Conservation (phyloP, 2,329 filamentous ascomycete species). For the Stylonectria norvegica region DNA sequence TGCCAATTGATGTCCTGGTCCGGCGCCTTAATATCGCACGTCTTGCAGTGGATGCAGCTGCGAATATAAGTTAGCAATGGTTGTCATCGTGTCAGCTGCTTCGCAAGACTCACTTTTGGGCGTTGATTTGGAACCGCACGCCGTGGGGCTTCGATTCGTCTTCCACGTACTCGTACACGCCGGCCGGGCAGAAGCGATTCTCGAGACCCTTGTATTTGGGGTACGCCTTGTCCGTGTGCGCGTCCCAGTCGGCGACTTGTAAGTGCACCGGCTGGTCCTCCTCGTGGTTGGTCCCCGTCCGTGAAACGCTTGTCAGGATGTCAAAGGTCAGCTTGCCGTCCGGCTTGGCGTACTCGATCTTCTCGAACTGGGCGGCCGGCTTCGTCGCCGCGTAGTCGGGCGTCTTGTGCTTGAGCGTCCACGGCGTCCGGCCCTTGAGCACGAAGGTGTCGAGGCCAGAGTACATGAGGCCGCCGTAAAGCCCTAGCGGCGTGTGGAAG, state of each 20-base stretch:
- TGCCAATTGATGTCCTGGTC: conserved; percentile 97
- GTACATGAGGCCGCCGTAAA: conserved; percentile 88
- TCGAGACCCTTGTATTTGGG: conserved; percentile 89
- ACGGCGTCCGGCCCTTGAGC: conserved; percentile 79
- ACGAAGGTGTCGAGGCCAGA: conserved; percentile 89
- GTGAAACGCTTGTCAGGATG: conserved; percentile 89
- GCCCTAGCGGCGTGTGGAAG: conserved; percentile 81
- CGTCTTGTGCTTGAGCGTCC: conserved; percentile 84
- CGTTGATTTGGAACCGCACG: conserved; percentile 94
- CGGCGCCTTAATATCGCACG: conserved; percentile 97
- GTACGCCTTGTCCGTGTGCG: conserved; percentile 78
- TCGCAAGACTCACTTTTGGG: conserved; percentile 78
- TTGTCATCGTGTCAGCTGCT: background rate
- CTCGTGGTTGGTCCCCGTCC: conserved; percentile 97
- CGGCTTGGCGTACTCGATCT: conserved; percentile 96
- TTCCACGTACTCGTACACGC: conserved; percentile 97
- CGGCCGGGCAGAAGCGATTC: conserved; percentile 94
- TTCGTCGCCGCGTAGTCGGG: conserved; percentile 78
- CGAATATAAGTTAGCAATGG: conserved; percentile 10
- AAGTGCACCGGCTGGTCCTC: conserved; percentile 97
- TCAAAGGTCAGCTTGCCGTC: conserved; percentile 95
- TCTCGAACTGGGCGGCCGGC: conserved; percentile 71
- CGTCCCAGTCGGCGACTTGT: conserved; percentile 92
- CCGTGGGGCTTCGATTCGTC: conserved; percentile 82
- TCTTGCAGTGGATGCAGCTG: conserved; percentile 99